Evolutionary conservation across 208 protist species (phyloP), one percentile per base, ranked within the genome.

Genomic region (Eutreptiella sp.): DNA sequence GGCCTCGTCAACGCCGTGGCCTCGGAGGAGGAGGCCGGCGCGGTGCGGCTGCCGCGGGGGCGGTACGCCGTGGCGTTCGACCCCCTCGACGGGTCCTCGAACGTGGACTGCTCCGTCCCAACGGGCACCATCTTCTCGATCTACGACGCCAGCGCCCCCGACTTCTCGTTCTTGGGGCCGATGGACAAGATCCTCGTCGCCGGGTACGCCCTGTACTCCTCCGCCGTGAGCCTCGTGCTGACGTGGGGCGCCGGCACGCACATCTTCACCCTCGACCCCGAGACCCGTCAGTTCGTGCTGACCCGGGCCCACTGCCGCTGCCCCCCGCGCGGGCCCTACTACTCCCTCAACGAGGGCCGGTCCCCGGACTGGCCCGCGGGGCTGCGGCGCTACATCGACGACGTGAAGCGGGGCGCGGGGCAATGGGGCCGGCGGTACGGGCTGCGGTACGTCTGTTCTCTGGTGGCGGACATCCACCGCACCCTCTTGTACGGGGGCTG

Each of bases 401-500:
- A 83, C 66, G 46, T 90, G 38, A 85, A 87, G 66, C 55, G 53
- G 28, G 81, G 81, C 67, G 73, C 72, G 43, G 76, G 70, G 33
- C 69, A 79, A 46, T n/a, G n/a, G 9, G 26, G 33, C 7, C n/a
- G 36, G 47, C 26, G 43, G 0, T 90, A 88, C 72, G 73, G 76
- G 14, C 73, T 75, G 14, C 73, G 90, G 42, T 93, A 94, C 73
- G 88, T 93, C 43, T 86, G 90, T 38, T 87, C 77, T 28, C 93
- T 95, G 90, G 90, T 95, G n/a, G 90, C 85, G 27, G 96, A 99
- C 69, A 81, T 99, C n/a, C 93, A 98, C 79, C 82, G 96, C 52
- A 99, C 94, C 4, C 68, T 98, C 4, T 73, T 98, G 2, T 97
- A 98, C 72, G 96, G 96, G 21, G 96, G 96, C 61, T 93, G 98